A percentile compares a stretch with the other conserved stretches of the same genome.
Conservation (phyloP, 176 grass and related monocot genomes). For the Phragmites australis region DNA sequence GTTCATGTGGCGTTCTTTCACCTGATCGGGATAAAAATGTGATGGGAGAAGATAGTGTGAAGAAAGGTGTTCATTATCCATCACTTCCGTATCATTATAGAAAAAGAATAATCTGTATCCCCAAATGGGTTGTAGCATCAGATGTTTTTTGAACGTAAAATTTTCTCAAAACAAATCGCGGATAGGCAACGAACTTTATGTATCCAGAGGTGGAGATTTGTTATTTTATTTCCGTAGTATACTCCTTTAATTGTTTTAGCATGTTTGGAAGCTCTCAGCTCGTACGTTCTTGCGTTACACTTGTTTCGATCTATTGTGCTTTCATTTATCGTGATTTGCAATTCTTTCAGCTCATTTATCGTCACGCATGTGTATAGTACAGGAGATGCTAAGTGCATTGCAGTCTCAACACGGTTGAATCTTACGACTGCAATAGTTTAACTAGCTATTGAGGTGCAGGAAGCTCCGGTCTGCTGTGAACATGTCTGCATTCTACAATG, state of each 20-base stretch:
- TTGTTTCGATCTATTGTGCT: neutral
- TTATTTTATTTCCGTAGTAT: neutral
- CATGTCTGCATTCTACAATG: too few relatives aligned
- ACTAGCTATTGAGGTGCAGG: too few relatives aligned
- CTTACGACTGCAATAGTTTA: too few relatives aligned
- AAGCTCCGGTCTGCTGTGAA: neutral
- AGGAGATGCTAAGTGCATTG: too few relatives aligned
- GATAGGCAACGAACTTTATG: neutral
- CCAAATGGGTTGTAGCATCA: slow-evolving; percentile 20
- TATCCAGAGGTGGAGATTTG: neutral
- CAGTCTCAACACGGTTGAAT: too few relatives aligned
- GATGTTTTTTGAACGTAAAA: neutral
- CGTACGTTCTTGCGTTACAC: neutral
- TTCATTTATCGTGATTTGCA: neutral
- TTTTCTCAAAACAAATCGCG: neutral
- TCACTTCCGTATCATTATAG: slow-evolving; percentile 49
- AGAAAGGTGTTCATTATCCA: slow-evolving; percentile 7
- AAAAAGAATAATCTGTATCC: slow-evolving; percentile 43
- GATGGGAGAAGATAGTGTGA: slow-evolving; percentile 21
- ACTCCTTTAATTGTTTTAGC: neutral
- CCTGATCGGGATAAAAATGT: slow-evolving; percentile 37
- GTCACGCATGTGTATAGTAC: neutral
- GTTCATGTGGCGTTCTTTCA: slow-evolving; percentile 42
- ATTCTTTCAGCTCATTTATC: too few relatives aligned
- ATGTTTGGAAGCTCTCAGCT: neutral